phyloP scores from a whole-genome alignment of 352 stramenopile species.

The Thalassiosira sp. region DNA sequence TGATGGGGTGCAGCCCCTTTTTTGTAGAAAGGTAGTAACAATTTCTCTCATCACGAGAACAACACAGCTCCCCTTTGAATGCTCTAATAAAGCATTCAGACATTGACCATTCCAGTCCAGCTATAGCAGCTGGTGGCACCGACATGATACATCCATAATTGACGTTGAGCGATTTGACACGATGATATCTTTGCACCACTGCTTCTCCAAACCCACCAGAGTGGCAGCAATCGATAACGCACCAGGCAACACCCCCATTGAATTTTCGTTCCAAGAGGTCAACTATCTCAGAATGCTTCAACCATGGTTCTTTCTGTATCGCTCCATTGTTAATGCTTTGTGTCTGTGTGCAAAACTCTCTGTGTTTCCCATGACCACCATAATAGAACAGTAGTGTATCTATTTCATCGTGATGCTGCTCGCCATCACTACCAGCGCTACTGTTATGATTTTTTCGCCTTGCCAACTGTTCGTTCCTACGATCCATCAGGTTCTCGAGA shows the following conservation, averaged over 20 bases:
- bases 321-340: constrained; percentile 17
- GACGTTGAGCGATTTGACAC: constrained; percentile 22
- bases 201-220: constrained; percentile 38
- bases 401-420: constrained; percentile 10
- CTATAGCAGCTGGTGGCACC: constrained; percentile 22
- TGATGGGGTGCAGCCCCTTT: constrained; percentile 36
- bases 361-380: constrained; percentile 35
- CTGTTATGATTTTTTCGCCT: no score
- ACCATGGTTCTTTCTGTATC: constrained; percentile 17
- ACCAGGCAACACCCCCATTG: constrained; percentile 26
- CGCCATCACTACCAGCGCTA: no score
- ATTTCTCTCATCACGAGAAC: background rate
- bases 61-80: constrained; percentile 33
- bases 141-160: constrained; percentile 51
- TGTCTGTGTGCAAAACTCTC: constrained; percentile 30
- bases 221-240: constrained; percentile 48
- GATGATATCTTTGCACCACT: constrained; percentile 24
- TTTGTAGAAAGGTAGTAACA: constrained; percentile 22
- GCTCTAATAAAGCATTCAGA: constrained; percentile 43
- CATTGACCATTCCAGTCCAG: constrained; percentile 45
- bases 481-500: constrained; percentile 34
- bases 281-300: constrained; percentile 42
- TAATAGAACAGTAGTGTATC: constrained; percentile 43
- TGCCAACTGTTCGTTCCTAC: constrained; percentile 15
- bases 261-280: constrained; percentile 44